These are phyloP conservation scores for Aristolochia contorta DNA, from an alignment of 164 flowering plant genomes.

Conservation along the genomic window DNA sequence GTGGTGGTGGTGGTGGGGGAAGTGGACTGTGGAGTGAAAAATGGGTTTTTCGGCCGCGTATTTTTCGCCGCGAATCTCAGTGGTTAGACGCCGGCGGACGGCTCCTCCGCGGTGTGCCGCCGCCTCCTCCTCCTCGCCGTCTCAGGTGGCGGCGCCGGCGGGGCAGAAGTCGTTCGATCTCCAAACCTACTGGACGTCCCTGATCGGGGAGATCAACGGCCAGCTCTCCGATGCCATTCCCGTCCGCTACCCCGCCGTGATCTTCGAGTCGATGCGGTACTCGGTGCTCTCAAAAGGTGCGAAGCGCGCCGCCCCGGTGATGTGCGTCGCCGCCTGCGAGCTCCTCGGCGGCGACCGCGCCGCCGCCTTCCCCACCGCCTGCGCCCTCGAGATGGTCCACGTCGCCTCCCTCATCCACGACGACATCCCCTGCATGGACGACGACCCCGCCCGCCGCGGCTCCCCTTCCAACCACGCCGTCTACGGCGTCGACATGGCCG, in stretches of 20 bases:
- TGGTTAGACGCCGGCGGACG: no score
- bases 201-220: constrained; percentile 10
- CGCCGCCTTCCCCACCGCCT: constrained; percentile 94
- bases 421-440: constrained; percentile 97
- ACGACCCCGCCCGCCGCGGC: constrained; percentile 71
- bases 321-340: constrained; percentile 20
- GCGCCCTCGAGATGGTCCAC: constrained; percentile 92
- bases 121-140: no score
- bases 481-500: constrained; percentile 86
- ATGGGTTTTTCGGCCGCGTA: no score
- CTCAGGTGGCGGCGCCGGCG: no score
- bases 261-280: constrained; percentile 16
- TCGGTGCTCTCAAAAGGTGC: constrained; percentile 14
- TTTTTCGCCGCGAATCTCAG: no score
- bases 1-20: no score
- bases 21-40: no score
- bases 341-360: constrained; percentile 69
- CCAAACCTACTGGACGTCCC: constrained; percentile 11
- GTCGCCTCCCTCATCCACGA: constrained; percentile 90
- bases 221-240: constrained; percentile 12
- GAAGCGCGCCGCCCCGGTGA: constrained; percentile 14
- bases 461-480: constrained; percentile 74
- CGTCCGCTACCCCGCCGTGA: constrained; percentile 8
- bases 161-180: constrained; percentile 6
- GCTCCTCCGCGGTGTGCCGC: no score